Evolutionary conservation across 2,329 filamentous ascomycete genomes (phyloP).

Genomic region (Sporothrix pallida): DNA sequence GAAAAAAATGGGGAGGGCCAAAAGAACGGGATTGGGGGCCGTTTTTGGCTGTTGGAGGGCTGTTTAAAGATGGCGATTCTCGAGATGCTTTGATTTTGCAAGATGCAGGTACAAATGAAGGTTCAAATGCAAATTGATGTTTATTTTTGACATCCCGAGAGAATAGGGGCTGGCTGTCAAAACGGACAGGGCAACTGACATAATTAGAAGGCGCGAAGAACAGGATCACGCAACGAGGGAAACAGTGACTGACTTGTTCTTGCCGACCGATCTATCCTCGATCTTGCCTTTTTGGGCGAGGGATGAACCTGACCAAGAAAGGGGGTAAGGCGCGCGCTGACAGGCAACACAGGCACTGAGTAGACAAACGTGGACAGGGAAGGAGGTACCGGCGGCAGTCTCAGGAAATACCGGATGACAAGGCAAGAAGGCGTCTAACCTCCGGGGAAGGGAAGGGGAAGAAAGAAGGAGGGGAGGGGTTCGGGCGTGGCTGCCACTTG

Average conservation of each 20-base stretch:
- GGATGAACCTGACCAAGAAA: conserved; percentile 10
- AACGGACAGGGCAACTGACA: conserved; percentile 3
- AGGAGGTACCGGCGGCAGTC: conserved; percentile 18
- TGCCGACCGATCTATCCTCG: conserved; percentile 3
- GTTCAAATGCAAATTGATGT: background rate
- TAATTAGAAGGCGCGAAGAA: conserved; percentile 23
- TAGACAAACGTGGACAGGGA: background rate
- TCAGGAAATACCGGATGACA: conserved; percentile 24
- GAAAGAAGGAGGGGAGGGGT: conserved; percentile 13
- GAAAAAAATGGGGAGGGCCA: background rate
- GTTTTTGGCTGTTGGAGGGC: conserved; percentile 15
- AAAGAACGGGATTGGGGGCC: conserved; percentile 25
- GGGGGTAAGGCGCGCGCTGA: conserved; percentile 21
- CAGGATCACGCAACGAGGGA: background rate
- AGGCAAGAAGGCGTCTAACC: conserved; percentile 9
- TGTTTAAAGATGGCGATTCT: background rate
- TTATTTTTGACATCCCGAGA: too few relatives aligned
- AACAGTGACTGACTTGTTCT: background rate
- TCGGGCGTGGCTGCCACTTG: conserved; percentile 1
- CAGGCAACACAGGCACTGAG: background rate
- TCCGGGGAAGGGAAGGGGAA: background rate
- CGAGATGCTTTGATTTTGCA: conserved; percentile 10
- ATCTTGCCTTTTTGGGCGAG: conserved; percentile 14
- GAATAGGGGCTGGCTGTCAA: background rate
- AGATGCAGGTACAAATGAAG: background rate